Evolutionary conservation across 176 grass and related monocot genomes (phyloP), one percentile per base, ranked within the genome.

Genomic region (Cenchrus americanus): DNA sequence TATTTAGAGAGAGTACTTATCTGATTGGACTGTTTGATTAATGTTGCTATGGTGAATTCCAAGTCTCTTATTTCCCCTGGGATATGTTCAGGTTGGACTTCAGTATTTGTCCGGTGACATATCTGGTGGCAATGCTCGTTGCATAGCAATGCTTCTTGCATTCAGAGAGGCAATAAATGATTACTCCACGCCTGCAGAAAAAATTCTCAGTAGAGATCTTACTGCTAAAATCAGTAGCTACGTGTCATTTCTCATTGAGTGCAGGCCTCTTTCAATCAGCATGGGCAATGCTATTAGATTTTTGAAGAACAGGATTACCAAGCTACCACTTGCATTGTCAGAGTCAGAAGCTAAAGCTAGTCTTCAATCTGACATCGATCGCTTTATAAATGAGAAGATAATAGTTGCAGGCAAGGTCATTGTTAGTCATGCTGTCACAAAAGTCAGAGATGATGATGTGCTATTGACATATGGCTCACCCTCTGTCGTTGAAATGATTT

Each of bases 381-480:
- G 82, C n/a, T 97, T 97, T 80, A 92, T 97, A 84, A 88, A 88
- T 68, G 89, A 90, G 87, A 97, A 97, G 79, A 97, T 97, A 86
- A 77, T 90, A 66, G 77, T 88, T 86, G 89, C 94, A 44, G 80
- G 87, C 86, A 86, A 77, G 76, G 89, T 89, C 52, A 97, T 97
- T 70, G 71, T 97, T 48, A 86, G 81, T 78, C 89, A 97, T 79
- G 87, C 86, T 57, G 73, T 94, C 53, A 83, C 91, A 23, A 94
- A 97, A 79, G 86, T 97, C 40, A 85, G 91, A 89, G 87, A 94
- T 81, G 87, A 78, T 44, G 94, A 94, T 93, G 89, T 94, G 62
- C 60, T 97, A 47, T 58, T 97, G 71, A 94, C 94, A 34, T 94
- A 94, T 73, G 94, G 85, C 11, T 90, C 89, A 44, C 68, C 94